Conservation (phyloP, 805 yeast genomes). For the Metschnikowia aberdeeniae region DNA sequence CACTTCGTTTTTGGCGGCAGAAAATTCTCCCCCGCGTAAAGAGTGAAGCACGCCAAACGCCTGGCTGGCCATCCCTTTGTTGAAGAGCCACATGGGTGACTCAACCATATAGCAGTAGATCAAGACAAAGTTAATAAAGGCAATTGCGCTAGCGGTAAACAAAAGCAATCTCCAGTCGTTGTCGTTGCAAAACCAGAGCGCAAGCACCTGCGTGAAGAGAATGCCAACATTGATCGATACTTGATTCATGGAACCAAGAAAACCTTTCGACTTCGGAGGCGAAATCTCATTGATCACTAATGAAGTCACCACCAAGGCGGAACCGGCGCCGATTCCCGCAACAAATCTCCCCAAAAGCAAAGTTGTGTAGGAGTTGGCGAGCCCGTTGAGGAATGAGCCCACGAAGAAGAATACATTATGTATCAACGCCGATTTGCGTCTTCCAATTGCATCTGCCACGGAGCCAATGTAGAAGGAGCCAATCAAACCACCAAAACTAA, state of each 20-base stretch:
- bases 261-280: slow-evolving; percentile 65
- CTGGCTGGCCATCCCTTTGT: slow-evolving; percentile 41
- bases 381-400: slow-evolving; percentile 62
- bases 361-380: slow-evolving; percentile 37
- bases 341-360: slow-evolving; percentile 68
- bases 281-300: slow-evolving; percentile 75
- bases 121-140: slow-evolving; percentile 44
- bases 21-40: slow-evolving; percentile 38
- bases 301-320: slow-evolving; percentile 81
- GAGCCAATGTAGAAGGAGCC: slow-evolving; percentile 69
- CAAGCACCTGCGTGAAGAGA: slow-evolving; percentile 69
- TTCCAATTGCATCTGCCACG: slow-evolving; percentile 62
- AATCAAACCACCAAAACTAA: slow-evolving; percentile 78
- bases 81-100: slow-evolving; percentile 78
- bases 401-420: slow-evolving; percentile 50
- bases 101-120: slow-evolving; percentile 50
- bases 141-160: slow-evolving; percentile 55
- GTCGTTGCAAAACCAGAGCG: slow-evolving; percentile 62
- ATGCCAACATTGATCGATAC: slow-evolving; percentile 84
- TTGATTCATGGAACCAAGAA: slow-evolving; percentile 87
- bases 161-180: slow-evolving; percentile 71
- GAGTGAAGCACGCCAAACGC: slow-evolving; percentile 37
- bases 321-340: slow-evolving; percentile 85
- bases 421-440: slow-evolving; percentile 49
- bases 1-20: slow-evolving; percentile 33